These are phyloP conservation scores for Diaporthe helianthi DNA, from an alignment of 2,329 filamentous ascomycete genomes.

Conservation along the genomic window DNA sequence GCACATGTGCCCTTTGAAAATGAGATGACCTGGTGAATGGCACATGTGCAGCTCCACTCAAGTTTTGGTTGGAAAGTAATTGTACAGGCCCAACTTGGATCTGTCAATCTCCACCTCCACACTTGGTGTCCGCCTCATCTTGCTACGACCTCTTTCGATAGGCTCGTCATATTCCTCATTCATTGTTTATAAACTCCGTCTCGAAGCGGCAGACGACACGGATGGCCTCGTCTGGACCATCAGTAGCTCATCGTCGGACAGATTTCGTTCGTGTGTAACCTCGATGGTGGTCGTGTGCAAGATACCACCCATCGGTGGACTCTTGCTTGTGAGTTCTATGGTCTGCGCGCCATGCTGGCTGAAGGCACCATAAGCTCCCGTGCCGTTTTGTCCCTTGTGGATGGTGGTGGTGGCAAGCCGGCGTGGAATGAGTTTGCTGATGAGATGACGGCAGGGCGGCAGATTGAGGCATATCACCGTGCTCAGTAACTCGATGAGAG, in stretches of 20 bases:
- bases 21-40: not conserved
- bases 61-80: not conserved
- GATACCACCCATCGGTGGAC: slow-evolving; percentile 5
- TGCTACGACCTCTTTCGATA: not conserved
- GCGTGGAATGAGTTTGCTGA: slow-evolving; percentile 18
- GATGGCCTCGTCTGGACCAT: slow-evolving; percentile 3
- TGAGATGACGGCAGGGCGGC: slow-evolving; percentile 21
- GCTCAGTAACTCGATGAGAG: slow-evolving; percentile 25
- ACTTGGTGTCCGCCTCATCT: slow-evolving; percentile 13
- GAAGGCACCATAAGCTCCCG: slow-evolving; percentile 1
- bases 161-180: slow-evolving; percentile 6
- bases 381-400: not conserved
- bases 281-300: slow-evolving; percentile 15
- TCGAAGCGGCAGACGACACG: slow-evolving; percentile 3
- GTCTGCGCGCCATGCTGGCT: not conserved
- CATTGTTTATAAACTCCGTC: not conserved
- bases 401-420: slow-evolving; percentile 8
- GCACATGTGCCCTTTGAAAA: not conserved
- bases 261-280: slow-evolving; percentile 5
- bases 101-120: slow-evolving; percentile 19
- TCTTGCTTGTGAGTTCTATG: not conserved
- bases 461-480: slow-evolving; percentile 25
- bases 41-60: not conserved
- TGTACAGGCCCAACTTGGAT: slow-evolving; percentile 8
- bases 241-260: not conserved